Conservation (phyloP, 352 stramenopile genomes). For the Poterioochromonas sp. region DNA sequence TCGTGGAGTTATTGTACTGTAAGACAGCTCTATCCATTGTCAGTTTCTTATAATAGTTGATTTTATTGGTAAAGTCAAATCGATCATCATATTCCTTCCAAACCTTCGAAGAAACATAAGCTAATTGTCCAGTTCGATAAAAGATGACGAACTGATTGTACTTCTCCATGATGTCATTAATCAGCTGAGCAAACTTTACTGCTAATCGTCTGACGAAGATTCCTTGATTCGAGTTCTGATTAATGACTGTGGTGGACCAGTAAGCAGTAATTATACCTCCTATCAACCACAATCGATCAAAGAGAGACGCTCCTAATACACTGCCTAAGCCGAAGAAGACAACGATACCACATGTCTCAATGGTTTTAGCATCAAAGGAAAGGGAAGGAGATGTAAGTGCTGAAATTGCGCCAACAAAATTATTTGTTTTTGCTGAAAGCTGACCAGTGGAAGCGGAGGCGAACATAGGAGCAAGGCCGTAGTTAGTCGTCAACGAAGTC, state of each 20-base stretch:
- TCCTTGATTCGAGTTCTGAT: background rate
- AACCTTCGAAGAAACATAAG: conserved; percentile 5
- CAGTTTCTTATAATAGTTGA: background rate
- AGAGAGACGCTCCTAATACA: background rate
- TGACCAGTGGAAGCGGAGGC: too few relatives aligned
- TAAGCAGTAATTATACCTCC: background rate
- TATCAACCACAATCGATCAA: background rate
- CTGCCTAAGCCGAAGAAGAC: background rate
- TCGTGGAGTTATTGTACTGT: too few relatives aligned
- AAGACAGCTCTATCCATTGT: background rate
- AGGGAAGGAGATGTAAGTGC: too few relatives aligned
- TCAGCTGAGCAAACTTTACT: background rate
- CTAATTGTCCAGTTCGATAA: conserved; percentile 17
- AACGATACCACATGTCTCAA: background rate
- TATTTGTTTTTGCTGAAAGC: too few relatives aligned
- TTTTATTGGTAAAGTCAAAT: background rate
- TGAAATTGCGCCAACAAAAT: too few relatives aligned
- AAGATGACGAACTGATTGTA: conserved; percentile 11
- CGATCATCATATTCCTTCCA: conserved; percentile 5
- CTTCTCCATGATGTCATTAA: background rate
- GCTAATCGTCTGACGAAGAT: background rate
- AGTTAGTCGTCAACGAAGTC: background rate
- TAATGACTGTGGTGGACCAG: background rate
- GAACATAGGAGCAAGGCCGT: too few relatives aligned
- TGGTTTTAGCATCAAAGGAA: background rate